Evolutionary conservation across 164 flowering plant genomes (phyloP).

Genomic region (Annona squamosa): DNA sequence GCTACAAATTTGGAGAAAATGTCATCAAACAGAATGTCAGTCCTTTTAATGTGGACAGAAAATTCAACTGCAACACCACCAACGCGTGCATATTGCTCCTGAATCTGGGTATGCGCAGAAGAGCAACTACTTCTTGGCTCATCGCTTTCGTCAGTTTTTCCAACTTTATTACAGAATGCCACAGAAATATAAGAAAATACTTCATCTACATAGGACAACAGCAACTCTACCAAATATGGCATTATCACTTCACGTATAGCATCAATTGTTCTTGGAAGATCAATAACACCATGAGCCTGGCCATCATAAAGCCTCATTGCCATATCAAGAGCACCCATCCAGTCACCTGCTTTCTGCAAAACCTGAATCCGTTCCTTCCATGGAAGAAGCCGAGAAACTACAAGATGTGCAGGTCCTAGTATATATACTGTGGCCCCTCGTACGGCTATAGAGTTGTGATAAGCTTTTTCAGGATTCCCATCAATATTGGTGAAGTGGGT

Average conservation of each 20-base stretch:
- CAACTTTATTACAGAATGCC: constrained; percentile 73
- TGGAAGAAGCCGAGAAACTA: constrained; percentile 85
- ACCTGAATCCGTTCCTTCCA: constrained; percentile 97
- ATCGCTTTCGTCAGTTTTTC: constrained; percentile 32
- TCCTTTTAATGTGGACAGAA: constrained; percentile 83
- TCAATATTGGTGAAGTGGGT: constrained; percentile 56
- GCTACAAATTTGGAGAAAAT: constrained; percentile 71
- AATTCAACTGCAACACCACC: constrained; percentile 99
- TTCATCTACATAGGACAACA: constrained; percentile 84
- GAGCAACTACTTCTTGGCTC: constrained; percentile 26
- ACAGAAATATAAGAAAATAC: constrained; percentile 93
- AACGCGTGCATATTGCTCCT: constrained; percentile 90
- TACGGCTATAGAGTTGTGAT: constrained; percentile 74
- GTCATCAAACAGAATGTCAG: constrained; percentile 86
- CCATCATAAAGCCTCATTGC: constrained; percentile 95
- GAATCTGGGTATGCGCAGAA: constrained; percentile 54
- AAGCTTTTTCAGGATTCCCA: constrained; percentile 95
- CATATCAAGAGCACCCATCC: constrained; percentile 99
- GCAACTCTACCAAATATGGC: constrained; percentile 81
- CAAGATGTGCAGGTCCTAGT: constrained; percentile 69
- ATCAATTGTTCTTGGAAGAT: constrained; percentile 73
- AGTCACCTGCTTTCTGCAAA: constrained; percentile 87
- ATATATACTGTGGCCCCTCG: constrained; percentile 84
- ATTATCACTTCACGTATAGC: constrained; percentile 59
- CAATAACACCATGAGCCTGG: constrained; percentile 88